A percentile compares a stretch with the other conserved stretches of the same genome.
Conservation (phyloP, 345 rosid species). For the Pugionium dolabratum region DNA sequence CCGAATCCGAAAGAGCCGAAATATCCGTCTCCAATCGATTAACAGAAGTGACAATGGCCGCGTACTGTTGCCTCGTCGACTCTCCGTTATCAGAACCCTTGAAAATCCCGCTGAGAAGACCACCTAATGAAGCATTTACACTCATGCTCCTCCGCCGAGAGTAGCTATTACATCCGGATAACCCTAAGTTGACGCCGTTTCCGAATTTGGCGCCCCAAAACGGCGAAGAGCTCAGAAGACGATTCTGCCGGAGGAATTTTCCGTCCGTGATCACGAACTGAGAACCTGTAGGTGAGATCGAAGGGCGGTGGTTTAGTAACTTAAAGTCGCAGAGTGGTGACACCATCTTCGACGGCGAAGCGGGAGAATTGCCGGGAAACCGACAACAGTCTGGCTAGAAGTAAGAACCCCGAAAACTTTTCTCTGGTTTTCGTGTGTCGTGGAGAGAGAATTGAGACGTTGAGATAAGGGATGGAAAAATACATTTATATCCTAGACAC, state of each 20-base stretch:
- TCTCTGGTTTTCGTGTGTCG: constrained; percentile 34
- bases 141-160: constrained; percentile 32
- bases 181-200: constrained; percentile 33
- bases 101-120: constrained; percentile 81
- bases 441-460: constrained; percentile 36
- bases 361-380: constrained; percentile 32
- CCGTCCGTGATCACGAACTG: constrained; percentile 41
- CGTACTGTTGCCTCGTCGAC: constrained; percentile 79
- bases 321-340: constrained; percentile 47
- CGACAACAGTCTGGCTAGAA: constrained; percentile 3
- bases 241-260: constrained; percentile 28
- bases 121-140: constrained; percentile 71
- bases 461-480: constrained; percentile 25
- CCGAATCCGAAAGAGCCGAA: constrained; percentile 64
- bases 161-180: constrained; percentile 35
- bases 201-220: constrained; percentile 44
- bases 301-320: constrained; percentile 42
- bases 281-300: constrained; percentile 45
- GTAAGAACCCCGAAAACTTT: neutral
- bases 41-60: constrained; percentile 50
- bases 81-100: constrained; percentile 86
- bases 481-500: constrained; percentile 24
- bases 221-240: constrained; percentile 45
- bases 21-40: constrained; percentile 65
- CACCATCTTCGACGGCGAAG: constrained; percentile 46